A percentile compares a stretch with the other conserved stretches of the same genome.
Conservation (phyloP, 2,329 filamentous ascomycete species). For the Fusarium luffae region DNA sequence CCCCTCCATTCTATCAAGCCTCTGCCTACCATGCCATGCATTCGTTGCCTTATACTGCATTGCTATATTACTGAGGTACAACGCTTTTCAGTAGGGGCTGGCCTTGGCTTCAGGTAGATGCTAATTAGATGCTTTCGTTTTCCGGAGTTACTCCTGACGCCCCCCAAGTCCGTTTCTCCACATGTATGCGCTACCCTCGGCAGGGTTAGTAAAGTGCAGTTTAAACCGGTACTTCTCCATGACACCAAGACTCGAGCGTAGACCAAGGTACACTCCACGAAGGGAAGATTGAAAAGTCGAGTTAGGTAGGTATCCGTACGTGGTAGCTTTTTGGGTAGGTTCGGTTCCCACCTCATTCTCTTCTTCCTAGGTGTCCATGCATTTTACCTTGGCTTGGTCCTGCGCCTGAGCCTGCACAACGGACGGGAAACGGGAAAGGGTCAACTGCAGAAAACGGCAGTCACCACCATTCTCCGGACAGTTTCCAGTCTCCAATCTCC, state of each 20-base stretch:
- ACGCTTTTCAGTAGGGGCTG: not conserved
- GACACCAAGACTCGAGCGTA: not conserved
- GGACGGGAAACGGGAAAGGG: constrained; percentile 17
- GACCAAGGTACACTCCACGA: not conserved
- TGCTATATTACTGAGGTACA: not conserved
- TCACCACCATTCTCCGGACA: not conserved
- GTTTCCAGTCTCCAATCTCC: not conserved
- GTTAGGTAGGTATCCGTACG: not conserved
- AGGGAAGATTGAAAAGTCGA: not conserved
- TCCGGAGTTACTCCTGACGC: constrained; percentile 18
- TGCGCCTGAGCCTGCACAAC: not conserved
- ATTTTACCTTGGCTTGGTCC: not conserved
- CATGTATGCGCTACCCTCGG: constrained; percentile 13
- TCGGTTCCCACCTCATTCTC: not conserved
- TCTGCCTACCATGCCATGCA: not conserved
- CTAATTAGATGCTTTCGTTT: not conserved
- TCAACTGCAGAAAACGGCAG: constrained; percentile 26
- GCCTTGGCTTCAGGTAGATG: not conserved
- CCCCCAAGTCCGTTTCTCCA: constrained; percentile 12
- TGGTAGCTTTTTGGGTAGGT: not conserved
- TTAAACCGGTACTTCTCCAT: constrained; percentile 1
- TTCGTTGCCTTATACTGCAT: not conserved
- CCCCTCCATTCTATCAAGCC: not conserved
- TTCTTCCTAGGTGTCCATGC: not conserved
- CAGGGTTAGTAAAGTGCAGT: constrained; percentile 4